Conservation (phyloP, 495 filamentous ascomycete species). For the Penicillium canariense region DNA sequence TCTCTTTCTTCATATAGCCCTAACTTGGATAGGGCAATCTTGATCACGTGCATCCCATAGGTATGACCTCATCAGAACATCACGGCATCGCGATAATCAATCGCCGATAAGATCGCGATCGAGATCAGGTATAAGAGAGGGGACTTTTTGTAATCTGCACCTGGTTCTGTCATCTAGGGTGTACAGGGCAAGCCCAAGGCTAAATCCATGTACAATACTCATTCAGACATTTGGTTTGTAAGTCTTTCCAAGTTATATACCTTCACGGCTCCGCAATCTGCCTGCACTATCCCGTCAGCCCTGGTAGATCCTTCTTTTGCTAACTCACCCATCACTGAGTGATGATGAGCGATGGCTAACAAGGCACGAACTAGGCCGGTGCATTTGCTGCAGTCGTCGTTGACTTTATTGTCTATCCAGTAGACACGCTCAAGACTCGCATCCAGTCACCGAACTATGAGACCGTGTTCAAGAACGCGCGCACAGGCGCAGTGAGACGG, state of each 20-base stretch:
- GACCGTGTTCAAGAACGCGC: conserved; percentile 55
- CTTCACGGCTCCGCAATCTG: background rate
- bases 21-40: conserved; percentile 16
- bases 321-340: background rate
- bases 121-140: background rate
- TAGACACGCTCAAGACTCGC: conserved; percentile 84
- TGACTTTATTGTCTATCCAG: conserved; percentile 76
- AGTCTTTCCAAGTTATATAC: conserved; percentile 16
- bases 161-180: background rate
- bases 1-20: conserved; percentile 7
- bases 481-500: conserved; percentile 51
- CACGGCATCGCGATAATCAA: conserved; percentile 3
- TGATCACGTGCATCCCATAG: conserved; percentile 11
- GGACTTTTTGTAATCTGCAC: background rate
- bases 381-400: conserved; percentile 76
- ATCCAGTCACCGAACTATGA: conserved; percentile 74
- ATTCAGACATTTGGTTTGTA: conserved; percentile 52
- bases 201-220: conserved; percentile 42
- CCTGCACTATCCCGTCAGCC: background rate
- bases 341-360: background rate
- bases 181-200: background rate
- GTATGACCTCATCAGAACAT: conserved; percentile 16
- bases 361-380: conserved; percentile 57
- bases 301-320: background rate
- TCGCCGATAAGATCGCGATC: conserved; percentile 7